phyloP scores from a whole-genome alignment of 176 grass and related monocot species.

The Thinopyrum elongatum region DNA sequence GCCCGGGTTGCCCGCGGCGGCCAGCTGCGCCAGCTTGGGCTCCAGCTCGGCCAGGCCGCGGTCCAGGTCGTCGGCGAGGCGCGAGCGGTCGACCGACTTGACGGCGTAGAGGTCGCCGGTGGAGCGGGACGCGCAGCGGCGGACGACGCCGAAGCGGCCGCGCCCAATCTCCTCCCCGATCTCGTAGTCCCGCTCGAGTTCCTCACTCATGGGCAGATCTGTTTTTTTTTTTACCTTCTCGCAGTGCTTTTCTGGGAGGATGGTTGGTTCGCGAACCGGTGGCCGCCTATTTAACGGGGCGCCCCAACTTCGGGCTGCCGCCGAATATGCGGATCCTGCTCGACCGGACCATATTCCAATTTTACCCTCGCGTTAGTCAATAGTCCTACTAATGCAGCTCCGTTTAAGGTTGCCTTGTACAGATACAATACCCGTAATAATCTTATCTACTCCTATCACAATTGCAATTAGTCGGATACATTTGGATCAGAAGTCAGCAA shows the following conservation, averaged over 20 bases:
- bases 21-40: constrained; percentile 53
- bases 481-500: neutral
- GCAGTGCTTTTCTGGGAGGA: neutral
- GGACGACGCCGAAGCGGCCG: constrained; percentile 78
- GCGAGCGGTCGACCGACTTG: constrained; percentile 71
- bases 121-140: constrained; percentile 54
- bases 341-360: neutral
- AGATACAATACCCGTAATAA: neutral
- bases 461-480: neutral
- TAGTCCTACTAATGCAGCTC: neutral
- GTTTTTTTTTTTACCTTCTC: neutral
- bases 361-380: neutral
- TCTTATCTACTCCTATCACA: no score
- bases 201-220: constrained; percentile 55
- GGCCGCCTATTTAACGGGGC: constrained; percentile 25
- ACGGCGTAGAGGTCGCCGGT: constrained; percentile 54
- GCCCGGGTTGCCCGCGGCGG: constrained; percentile 55
- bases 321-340: constrained; percentile 43
- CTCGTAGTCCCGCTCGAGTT: constrained; percentile 54
- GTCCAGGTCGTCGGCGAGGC: constrained; percentile 67
- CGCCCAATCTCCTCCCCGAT: constrained; percentile 82
- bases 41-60: constrained; percentile 60
- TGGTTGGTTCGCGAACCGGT: neutral
- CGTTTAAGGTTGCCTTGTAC: neutral
- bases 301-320: neutral